phyloP scores from a whole-genome alignment of 2,329 filamentous ascomycete genomes.

The Lecanicillium sp. region DNA sequence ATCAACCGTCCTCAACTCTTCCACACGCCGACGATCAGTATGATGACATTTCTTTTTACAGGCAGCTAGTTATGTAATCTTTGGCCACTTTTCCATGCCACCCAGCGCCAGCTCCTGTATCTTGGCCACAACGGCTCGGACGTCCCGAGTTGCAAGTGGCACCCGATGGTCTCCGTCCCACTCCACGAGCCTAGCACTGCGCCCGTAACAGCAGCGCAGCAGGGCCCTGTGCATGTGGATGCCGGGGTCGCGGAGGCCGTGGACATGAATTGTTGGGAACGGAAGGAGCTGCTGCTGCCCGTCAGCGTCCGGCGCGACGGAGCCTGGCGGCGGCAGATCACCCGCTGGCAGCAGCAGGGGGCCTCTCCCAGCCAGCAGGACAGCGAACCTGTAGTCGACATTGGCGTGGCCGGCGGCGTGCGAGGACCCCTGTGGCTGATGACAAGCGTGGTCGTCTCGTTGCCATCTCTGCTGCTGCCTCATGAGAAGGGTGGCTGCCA shows the following conservation, averaged over 20 bases:
- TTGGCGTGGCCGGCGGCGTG: fast-evolving
- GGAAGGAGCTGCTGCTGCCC: background rate
- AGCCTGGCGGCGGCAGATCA: too few species aligned
- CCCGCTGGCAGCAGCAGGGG: too few species aligned
- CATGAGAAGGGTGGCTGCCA: background rate
- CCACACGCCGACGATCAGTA: too few species aligned
- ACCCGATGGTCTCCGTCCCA: background rate
- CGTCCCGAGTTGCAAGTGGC: background rate
- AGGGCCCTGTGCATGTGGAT: background rate
- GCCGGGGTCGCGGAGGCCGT: background rate
- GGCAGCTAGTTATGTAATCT: too few species aligned
- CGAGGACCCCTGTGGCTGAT: background rate
- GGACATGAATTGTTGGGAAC: background rate
- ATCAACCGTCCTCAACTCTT: too few species aligned
- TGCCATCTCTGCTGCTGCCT: background rate
- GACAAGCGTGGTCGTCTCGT: too few species aligned
- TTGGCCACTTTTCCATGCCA: too few species aligned
- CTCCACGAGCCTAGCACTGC: background rate
- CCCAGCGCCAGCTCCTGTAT: too few species aligned
- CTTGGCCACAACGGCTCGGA: too few species aligned
- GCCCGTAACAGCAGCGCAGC: background rate
- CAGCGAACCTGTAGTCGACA: background rate
- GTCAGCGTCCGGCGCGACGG: background rate
- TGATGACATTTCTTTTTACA: too few species aligned
- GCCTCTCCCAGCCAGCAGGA: background rate